Evolutionary conservation across 768 basidiomycete species (phyloP), one percentile per base, ranked within the genome.

Genomic region (Dictyophora rubrovolvata): DNA sequence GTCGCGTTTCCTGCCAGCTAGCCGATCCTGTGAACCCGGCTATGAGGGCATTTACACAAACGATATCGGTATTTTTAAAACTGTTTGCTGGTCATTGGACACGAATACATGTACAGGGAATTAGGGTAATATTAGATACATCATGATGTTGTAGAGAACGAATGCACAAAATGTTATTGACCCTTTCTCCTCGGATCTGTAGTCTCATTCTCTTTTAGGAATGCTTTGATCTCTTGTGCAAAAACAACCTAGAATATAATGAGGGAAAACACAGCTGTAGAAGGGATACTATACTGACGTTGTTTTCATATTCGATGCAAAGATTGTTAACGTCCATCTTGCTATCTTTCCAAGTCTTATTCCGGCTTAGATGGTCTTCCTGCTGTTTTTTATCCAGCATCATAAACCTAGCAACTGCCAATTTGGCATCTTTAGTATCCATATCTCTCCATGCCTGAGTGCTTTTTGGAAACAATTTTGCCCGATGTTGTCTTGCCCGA

Each of bases 381-480:
- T 58, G 56, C 34, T 58, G 48, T 37, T 58, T 58, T 34, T 51
- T 58, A 20, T 58, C 56, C 48, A 52, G 22, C 9, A 23, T 23
- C 17, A 58, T 17, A 35, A 58, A 58, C 36, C 47, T 58, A 42
- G 56, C 56, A 14, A 58, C 56, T 35, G 49, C 51, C 17, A 58
- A 36, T 50, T 58, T 58, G 18, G 56, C 48, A 33, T 58, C 56
- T 34, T 50, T 48, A 9, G 56, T 58, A 22, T 58, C 56, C 56
- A 58, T 58, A 12, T 58, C 22, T n/a, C 56, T 48, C 56, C 56
- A 58, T 17, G 21, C 48, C 56, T 58, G 56, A 5, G 56, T 50
- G 12, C 47, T 23, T 35, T 58, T 58, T 14, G 56, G 56, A 28
- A 58, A 58, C 21, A 16, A 14, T 35, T 35, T 50, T 4, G 56